phyloP scores from a whole-genome alignment of 192 early-diverging fungal genomes.

The Paraglomus brasilianum region DNA sequence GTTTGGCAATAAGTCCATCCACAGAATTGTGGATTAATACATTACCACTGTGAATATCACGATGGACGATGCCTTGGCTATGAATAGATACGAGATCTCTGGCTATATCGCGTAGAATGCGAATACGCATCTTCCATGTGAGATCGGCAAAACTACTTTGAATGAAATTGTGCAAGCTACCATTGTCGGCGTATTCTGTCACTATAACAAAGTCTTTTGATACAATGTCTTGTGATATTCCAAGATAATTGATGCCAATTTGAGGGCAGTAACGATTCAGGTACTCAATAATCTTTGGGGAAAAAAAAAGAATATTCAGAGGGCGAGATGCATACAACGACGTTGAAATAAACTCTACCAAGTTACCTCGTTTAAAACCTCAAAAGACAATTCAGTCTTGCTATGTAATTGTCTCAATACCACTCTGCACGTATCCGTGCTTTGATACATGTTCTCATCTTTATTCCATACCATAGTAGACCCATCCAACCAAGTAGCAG shows the following conservation, averaged over 20 bases:
- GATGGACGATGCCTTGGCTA: slow-evolving; percentile 9
- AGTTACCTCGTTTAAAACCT: background rate
- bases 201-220: slow-evolving; percentile 15
- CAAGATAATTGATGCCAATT: background rate
- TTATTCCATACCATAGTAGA: slow-evolving; percentile 9
- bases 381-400: background rate
- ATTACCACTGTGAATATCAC: slow-evolving; percentile 24
- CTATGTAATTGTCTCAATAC: slow-evolving; percentile 10
- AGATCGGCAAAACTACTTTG: background rate
- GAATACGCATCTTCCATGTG: background rate
- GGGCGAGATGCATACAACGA: background rate
- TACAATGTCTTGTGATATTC: slow-evolving; percentile 8
- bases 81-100: slow-evolving; percentile 7
- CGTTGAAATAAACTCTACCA: background rate
- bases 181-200: background rate
- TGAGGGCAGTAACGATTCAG: background rate
- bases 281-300: background rate
- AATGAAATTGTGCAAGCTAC: slow-evolving; percentile 5
- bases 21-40: background rate
- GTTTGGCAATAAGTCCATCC: background rate
- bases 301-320: background rate
- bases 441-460: background rate
- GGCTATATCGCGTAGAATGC: background rate
- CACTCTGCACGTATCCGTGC: background rate
- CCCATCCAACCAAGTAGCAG: slow-evolving; percentile 20